Conservation (phyloP, 2,329 filamentous ascomycete species). For the Ceratocystiopsis minuta region DNA sequence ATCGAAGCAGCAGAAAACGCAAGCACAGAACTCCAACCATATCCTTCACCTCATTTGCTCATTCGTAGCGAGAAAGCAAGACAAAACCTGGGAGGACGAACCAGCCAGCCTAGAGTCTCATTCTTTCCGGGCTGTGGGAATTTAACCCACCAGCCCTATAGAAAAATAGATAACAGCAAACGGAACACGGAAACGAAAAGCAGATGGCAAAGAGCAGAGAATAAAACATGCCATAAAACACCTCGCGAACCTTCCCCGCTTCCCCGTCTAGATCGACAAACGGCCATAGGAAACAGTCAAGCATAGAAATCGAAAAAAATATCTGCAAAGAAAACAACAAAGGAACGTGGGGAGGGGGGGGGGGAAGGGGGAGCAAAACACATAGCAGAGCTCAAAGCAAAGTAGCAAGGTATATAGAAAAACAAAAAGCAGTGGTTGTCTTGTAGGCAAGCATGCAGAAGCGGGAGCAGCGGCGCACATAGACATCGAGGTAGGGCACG, state of each 20-base stretch:
- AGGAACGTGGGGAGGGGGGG: background rate
- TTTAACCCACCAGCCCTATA: no score
- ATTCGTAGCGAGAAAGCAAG: no score
- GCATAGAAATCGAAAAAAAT: background rate
- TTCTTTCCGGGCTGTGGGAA: no score
- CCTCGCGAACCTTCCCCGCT: background rate
- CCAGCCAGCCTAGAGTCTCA: no score
- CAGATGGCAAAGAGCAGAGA: background rate
- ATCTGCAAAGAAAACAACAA: background rate
- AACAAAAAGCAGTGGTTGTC: background rate
- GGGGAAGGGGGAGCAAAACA: background rate
- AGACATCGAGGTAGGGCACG: background rate
- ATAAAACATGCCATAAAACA: background rate
- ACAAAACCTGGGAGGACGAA: no score
- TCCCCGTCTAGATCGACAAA: background rate
- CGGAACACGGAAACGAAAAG: no score
- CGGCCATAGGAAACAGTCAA: background rate
- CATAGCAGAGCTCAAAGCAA: background rate
- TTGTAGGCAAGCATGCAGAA: no score
- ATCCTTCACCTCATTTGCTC: no score
- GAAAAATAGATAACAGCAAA: no score
- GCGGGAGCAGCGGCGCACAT: no score
- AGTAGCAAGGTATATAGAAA: background rate
- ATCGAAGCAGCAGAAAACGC: no score
- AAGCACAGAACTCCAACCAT: no score